Evolutionary conservation across 352 stramenopile species (phyloP), one percentile per base, ranked within the genome.

Genomic region (Phytopythium oedochilum): DNA sequence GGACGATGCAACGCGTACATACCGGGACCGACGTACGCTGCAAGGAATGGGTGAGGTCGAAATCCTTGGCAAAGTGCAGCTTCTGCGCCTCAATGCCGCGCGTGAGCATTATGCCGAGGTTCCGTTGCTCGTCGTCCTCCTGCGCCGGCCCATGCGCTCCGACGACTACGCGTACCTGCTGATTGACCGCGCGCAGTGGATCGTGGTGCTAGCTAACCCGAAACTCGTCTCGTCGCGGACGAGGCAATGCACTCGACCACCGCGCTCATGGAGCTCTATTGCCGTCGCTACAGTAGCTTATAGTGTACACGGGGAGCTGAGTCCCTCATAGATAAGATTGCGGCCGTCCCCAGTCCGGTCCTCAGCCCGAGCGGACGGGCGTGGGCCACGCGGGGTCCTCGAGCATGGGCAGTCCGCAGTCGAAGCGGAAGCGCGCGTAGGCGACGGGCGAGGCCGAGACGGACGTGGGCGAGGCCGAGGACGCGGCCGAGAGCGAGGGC

Each of bases 21-120:
- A n/a, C n/a, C n/a, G n/a, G n/a, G n/a, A n/a, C n/a, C n/a, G n/a
- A 51, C 64, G 55, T 85, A 83, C 86, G 83, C 55, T 94, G 82
- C n/a, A 88, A 49, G 25, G 83, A 68, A 54, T 93, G 78, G 23
- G 84, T 91, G 28, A 93, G 64, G 66, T 96, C 84, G 47, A 79
- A 90, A 43, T 91, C 63, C 53, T 71, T 70, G 10, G 78, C 70
- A 56, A 90, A 94, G 56, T 94, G 87, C 54, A 95, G 61, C 61
- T 85, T 66, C 44, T 86, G 71, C 3, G 52, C 52, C n/a, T 64
- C 64, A 44, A 89, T 83, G 35, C 86, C 56, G 26, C 17, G 38
- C 28, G 70, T 83, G 40, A 89, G 69, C 79, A 89, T n/a, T n/a
- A n/a, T 88, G 36, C 66, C 54, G 22, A 89, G 68, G 55, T 84